Conservation (phyloP, 2,329 filamentous ascomycete species). For the Escovopsis sp. region DNA sequence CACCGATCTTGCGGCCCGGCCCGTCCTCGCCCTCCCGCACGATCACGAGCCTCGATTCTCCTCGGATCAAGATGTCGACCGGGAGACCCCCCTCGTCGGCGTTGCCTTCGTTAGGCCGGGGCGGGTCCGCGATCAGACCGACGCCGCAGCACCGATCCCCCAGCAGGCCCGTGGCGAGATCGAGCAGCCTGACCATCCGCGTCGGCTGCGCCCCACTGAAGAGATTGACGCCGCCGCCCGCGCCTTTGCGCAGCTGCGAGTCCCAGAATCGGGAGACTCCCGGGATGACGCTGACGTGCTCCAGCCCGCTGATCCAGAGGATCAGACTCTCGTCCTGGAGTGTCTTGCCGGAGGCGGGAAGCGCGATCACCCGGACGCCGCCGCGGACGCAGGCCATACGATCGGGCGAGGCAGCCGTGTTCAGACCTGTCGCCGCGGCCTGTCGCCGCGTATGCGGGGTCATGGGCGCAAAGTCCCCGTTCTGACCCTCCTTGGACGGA, state of each 20-base stretch:
- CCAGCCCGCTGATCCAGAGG: slow-evolving; percentile 40
- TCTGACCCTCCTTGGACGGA: slow-evolving; percentile 21
- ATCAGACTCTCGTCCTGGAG: slow-evolving; percentile 37
- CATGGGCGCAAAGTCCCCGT: slow-evolving; percentile 45
- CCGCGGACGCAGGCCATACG: slow-evolving; percentile 36
- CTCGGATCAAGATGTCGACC: slow-evolving; percentile 37
- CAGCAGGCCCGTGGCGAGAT: slow-evolving; percentile 36
- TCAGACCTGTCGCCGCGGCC: slow-evolving; percentile 26
- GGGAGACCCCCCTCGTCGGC: slow-evolving; percentile 26
- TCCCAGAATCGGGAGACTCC: slow-evolving; percentile 43
- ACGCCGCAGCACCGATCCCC: slow-evolving; percentile 42
- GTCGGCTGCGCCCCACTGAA: slow-evolving; percentile 40
- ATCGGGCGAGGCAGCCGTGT: slow-evolving; percentile 29
- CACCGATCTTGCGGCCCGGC: slow-evolving; percentile 26
- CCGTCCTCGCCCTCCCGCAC: slow-evolving; percentile 37
- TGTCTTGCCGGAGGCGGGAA: slow-evolving; percentile 26
- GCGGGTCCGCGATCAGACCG: slow-evolving; percentile 25
- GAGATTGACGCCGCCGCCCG: slow-evolving; percentile 35
- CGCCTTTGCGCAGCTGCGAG: slow-evolving; percentile 36
- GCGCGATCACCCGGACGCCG: slow-evolving; percentile 33
- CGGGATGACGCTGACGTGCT: slow-evolving; percentile 42
- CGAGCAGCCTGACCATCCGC: slow-evolving; percentile 39
- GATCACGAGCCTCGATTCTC: slow-evolving; percentile 39
- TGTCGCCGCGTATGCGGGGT: slow-evolving; percentile 45
- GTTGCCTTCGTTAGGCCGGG: slow-evolving; percentile 8